phyloP scores from a whole-genome alignment of 1,139 yeast genomes.

The Ogataea hybrid region DNA sequence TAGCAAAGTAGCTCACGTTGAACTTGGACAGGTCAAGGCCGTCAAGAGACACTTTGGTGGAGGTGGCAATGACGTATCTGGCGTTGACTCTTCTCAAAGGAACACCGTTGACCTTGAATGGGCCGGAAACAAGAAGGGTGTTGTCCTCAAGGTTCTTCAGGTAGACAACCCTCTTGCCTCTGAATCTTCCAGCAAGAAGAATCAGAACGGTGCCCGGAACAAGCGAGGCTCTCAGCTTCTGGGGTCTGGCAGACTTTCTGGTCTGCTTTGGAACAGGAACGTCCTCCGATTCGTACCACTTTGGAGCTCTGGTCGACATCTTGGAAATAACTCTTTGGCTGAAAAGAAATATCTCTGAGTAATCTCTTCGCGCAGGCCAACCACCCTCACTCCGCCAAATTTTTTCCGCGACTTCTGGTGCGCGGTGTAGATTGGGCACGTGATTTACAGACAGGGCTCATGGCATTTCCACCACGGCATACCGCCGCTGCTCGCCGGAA shows the following conservation, averaged over 20 bases:
- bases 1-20: constrained; percentile 94
- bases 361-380: constrained; percentile 6
- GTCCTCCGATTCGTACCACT: constrained; percentile 96
- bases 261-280: constrained; percentile 81
- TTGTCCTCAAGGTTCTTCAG: constrained; percentile 97
- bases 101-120: constrained; percentile 99
- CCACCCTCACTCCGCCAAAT: constrained; percentile 12
- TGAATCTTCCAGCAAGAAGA: constrained; percentile 99
- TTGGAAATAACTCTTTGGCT: constrained; percentile 13
- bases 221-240: constrained; percentile 93
- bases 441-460: neutral
- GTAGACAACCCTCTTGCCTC: constrained; percentile 99
- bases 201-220: constrained; percentile 97
- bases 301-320: constrained; percentile 56
- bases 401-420: constrained; percentile 10
- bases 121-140: constrained; percentile 97
- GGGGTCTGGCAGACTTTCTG: constrained; percentile 94
- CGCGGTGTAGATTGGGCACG: constrained; percentile 5
- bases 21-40: constrained; percentile 87
- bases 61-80: constrained; percentile 98
- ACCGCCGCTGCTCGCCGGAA: constrained; percentile 22
- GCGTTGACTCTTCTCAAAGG: constrained; percentile 99
- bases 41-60: constrained; percentile 80
- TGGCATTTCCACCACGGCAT: constrained; percentile 25
- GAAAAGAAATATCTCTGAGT: constrained; percentile 8